phyloP scores from a whole-genome alignment of 768 basidiomycete species.

The Calocera cornea region DNA sequence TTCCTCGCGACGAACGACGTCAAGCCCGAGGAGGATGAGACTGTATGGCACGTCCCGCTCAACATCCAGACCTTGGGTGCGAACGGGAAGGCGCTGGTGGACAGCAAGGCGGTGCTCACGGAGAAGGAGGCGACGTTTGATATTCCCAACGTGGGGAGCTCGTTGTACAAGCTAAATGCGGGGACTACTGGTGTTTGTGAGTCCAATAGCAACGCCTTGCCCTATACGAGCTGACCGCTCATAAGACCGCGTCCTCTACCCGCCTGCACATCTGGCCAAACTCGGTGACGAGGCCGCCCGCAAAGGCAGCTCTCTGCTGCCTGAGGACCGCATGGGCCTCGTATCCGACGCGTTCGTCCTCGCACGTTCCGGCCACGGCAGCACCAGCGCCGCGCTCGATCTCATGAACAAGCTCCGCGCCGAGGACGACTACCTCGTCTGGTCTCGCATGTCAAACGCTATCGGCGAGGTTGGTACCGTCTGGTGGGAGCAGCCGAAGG shows the following conservation, averaged over 20 bases:
- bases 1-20: conserved; percentile 78
- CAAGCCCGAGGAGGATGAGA: conserved; percentile 71
- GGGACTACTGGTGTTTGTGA: conserved; percentile 78
- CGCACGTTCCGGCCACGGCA: conserved; percentile 63
- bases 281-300: conserved; percentile 70
- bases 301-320: conserved; percentile 46
- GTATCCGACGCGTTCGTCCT: conserved; percentile 72
- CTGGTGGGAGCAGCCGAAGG: conserved; percentile 70
- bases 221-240: not conserved
- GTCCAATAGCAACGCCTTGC: conserved; percentile 21
- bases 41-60: conserved; percentile 79
- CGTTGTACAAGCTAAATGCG: conserved; percentile 76
- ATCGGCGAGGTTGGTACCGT: conserved; percentile 42
- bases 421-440: conserved; percentile 80
- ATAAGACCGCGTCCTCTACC: conserved; percentile 74
- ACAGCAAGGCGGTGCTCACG: conserved; percentile 50
- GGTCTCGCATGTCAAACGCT: conserved; percentile 52
- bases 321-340: conserved; percentile 81
- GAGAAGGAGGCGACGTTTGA: conserved; percentile 55
- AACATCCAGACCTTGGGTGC: conserved; percentile 47
- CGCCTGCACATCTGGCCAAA: conserved; percentile 57
- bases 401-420: conserved; percentile 52
- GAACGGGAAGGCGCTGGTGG: conserved; percentile 42
- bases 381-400: conserved; percentile 62
- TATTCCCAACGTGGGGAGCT: conserved; percentile 51